Percentiles rank a stretch among this genome's conserved stretches.
phyloP scores from a whole-genome alignment of 75 land plant species.

The Larix kaempferi region DNA sequence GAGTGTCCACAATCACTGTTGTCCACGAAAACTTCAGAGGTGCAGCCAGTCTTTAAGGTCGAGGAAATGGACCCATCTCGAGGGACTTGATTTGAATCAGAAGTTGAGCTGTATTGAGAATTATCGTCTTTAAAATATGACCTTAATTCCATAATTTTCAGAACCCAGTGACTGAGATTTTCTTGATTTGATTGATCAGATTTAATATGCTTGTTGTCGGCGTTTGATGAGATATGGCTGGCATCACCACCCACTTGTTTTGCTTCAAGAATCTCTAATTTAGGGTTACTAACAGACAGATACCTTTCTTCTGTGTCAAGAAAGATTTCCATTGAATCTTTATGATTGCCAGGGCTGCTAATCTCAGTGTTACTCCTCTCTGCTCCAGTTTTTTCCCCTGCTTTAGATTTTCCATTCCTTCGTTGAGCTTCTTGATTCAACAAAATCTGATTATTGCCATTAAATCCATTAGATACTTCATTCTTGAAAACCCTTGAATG shows the following conservation, averaged over 20 bases:
- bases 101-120: background rate
- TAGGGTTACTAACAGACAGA: background rate
- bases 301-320: background rate
- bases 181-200: background rate
- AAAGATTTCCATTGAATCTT: too few species aligned
- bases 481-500: background rate
- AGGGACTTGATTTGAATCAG: background rate
- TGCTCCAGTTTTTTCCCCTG: background rate
- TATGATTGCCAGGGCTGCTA: background rate
- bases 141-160: background rate
- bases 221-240: background rate
- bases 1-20: background rate
- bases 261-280: too few species aligned
- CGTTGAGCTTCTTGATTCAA: background rate
- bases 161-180: background rate
- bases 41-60: background rate
- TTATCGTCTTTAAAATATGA: background rate
- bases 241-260: background rate
- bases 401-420: background rate
- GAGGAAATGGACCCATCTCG: background rate
- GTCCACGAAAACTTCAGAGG: background rate
- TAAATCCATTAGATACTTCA: background rate
- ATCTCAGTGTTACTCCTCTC: background rate
- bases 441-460: too few species aligned
- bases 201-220: background rate